Base-by-base conservation (phyloP, 306 rosid species). In the Fragaria vesca region DNA sequence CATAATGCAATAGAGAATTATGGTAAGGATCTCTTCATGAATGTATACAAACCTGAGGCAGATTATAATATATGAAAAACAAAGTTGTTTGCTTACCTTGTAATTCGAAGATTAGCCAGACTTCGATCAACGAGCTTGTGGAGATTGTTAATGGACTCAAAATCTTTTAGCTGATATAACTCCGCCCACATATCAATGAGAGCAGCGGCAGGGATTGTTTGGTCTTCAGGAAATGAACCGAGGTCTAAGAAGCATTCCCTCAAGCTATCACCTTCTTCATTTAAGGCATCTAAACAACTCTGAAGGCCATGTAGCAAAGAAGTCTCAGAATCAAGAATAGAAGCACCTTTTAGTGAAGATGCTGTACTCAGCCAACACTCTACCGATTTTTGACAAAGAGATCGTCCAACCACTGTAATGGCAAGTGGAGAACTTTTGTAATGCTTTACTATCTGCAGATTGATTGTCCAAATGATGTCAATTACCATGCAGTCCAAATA, bases 191-290 rank as follows among this genome's bases (percentile, higher is more conserved):
- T 36, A 36, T 36, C 40, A 36, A 36, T 36, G 40, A 36, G 40
- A 36, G 40, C 40, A 36, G 5, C 40, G 40, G 40, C 40, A 36
- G 4, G 40, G 40, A 36, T 36, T 36, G 40, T 36, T 36, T 36
- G 40, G 2, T 36, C 40, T 36, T 36, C 40, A 36, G 40, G 40
- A 36, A 36, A 36, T 36, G 40, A 36, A 36, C 40, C 40, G 4
- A 36, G 5, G 81, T 92, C 92, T 74, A 66, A 13, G 84, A 93
- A 93, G 78, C 93, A 82, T 57, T 93, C 84, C 85, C 72, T 88
- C 67, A 55, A 58, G 13, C 15, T 68, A 15, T 20, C 32, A 66
- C 70, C 81, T 8, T 81, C 47, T 30, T 36, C 21, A 38, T 83
- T 74, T 52, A 61, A 74, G 6, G 69, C 78, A 71, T 85, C 91